Evolutionary conservation across 2,329 filamentous ascomycete genomes (phyloP), one percentile per base, ranked within the genome.

Genomic region (Penicillium sp.): DNA sequence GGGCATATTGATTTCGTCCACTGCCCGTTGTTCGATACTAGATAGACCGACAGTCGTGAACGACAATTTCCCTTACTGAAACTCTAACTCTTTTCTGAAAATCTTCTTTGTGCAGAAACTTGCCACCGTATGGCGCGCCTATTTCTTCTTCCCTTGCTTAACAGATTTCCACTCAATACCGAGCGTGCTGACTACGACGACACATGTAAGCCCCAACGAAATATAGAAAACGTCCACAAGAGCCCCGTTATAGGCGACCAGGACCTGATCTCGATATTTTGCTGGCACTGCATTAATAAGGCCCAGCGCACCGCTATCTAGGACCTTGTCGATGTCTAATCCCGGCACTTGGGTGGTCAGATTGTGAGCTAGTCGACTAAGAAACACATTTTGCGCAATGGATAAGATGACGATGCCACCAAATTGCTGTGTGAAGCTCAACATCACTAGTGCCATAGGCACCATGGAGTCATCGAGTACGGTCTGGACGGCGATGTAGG

Each of bases 311-410:
- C 47, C 47, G 35, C 47, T 48, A 2, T 21, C 26, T n/a, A 48
- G 47, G 3, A 48, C 30, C 18, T 16, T 21, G 4, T 18, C 20
- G 7, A 18, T 8, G 30, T 48, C 47, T 48, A 48, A 35, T n/a
- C 47, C 47, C 26, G 30, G 24, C 14, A 20, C 30, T 21, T 30
- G 26, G 5, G 26, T 20, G 18, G 26, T 6, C 20, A 48, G 47
- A 14, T 35, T 35, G 8, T 30, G 30, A 5, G 20, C 12, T 3
- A 48, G 47, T 7, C n/a, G 26, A 14, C 9, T 48, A 20, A 35
- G 30, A 30, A 48, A 48, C 18, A 48, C 47, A 48, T 48, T 48
- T 18, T 48, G 47, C 20, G 47, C 26, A 48, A 48, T 30, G 9
- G 47, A 30, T 12, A 48, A 26, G 11, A 48, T 48, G n/a, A 48